A percentile compares a stretch with the other conserved stretches of the same genome.
phyloP scores from a whole-genome alignment of 441 rosid genomes.

The Daphne laureola region DNA sequence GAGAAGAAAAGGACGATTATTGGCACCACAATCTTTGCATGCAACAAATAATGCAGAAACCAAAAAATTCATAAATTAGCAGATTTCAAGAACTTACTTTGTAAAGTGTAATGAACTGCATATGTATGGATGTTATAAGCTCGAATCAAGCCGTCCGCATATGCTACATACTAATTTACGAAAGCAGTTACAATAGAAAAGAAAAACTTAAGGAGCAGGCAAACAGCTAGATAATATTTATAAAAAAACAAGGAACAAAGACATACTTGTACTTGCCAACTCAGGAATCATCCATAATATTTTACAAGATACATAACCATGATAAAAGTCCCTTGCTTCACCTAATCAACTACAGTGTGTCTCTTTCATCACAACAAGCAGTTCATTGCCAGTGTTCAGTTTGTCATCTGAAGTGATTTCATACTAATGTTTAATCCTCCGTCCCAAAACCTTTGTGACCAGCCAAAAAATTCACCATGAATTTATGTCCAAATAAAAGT shows the following conservation, averaged over 20 bases:
- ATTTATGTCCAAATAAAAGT: too few relatives aligned
- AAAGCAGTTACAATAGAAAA: background rate
- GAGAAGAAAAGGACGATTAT: conserved; percentile 8
- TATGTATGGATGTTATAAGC: conserved; percentile 96
- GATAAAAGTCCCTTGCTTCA: too few relatives aligned
- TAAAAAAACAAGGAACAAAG: background rate
- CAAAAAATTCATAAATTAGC: conserved; percentile 2
- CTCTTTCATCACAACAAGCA: too few relatives aligned
- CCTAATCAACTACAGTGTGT: too few relatives aligned
- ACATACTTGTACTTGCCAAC: too few relatives aligned
- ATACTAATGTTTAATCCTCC: too few relatives aligned
- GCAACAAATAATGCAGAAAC: conserved; percentile 7
- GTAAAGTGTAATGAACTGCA: conserved; percentile 90
- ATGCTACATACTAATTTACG: conserved; percentile 72
- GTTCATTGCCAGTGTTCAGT: too few relatives aligned
- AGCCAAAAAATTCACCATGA: too few relatives aligned
- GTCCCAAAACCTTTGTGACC: too few relatives aligned
- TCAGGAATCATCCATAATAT: too few relatives aligned
- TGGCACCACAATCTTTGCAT: conserved; percentile 3
- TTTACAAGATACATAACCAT: too few relatives aligned
- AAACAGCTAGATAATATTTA: background rate
- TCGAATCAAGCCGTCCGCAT: conserved; percentile 97
- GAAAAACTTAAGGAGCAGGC: background rate
- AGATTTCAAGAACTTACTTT: conserved; percentile 49
- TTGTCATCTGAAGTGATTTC: too few relatives aligned